Conservation (phyloP, 805 yeast species). For the Wickerhamomyces pijperi region DNA sequence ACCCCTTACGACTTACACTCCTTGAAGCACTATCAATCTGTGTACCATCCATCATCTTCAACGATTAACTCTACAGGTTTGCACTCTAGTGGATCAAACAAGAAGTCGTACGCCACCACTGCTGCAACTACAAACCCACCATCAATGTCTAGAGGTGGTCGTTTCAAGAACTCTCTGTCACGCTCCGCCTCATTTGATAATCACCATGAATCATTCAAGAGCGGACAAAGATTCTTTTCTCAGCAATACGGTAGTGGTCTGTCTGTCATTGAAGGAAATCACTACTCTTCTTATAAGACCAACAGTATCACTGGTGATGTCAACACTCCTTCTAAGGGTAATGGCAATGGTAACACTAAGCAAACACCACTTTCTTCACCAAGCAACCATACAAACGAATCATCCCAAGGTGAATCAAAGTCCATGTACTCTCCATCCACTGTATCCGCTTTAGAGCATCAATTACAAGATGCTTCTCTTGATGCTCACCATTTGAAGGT, state of each 20-base stretch:
- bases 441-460: constrained; percentile 13
- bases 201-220: background rate
- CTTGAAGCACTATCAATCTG: background rate
- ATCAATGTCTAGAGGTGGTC: background rate
- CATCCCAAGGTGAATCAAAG: constrained; percentile 17
- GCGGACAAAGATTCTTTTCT: background rate
- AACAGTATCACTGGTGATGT: background rate
- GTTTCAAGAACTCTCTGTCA: background rate
- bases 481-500: constrained; percentile 8
- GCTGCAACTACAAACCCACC: background rate
- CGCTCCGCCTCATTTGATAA: background rate
- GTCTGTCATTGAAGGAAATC: background rate
- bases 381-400: constrained; percentile 12
- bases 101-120: background rate
- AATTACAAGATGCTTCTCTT: constrained; percentile 8
- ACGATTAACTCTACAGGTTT: background rate
- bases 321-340: background rate
- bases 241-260: background rate
- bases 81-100: background rate
- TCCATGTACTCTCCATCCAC: constrained; percentile 16
- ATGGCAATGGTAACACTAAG: constrained; percentile 1
- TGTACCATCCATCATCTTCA: background rate
- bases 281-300: too few relatives aligned
- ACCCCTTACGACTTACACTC: constrained; percentile 3
- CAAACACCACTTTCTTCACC: constrained; percentile 18